phyloP scores from a whole-genome alignment of 148 eudicot genomes.

The Amaranthus palmeri region DNA sequence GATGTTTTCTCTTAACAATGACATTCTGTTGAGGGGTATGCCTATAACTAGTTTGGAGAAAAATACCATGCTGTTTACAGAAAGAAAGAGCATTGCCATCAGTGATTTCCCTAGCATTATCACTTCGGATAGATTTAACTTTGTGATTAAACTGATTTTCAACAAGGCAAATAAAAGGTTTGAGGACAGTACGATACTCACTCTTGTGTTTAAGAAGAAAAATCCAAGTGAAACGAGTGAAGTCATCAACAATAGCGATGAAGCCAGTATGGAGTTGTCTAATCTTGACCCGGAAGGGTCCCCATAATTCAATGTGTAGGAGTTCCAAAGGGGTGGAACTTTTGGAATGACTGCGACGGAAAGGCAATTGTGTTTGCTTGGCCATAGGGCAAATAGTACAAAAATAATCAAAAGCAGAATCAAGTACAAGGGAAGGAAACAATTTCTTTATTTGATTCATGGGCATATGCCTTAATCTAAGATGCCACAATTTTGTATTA shows the following conservation, averaged over 20 bases:
- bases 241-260: background rate
- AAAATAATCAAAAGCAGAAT: too few species aligned
- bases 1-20: too few species aligned
- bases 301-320: background rate
- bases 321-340: too few species aligned
- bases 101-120: background rate
- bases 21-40: background rate
- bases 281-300: background rate
- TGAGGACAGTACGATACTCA: background rate
- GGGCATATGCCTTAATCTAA: too few species aligned
- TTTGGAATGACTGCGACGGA: too few species aligned
- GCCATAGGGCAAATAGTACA: too few species aligned
- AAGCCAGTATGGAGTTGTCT: background rate
- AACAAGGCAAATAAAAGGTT: background rate
- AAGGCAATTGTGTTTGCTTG: too few species aligned
- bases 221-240: background rate
- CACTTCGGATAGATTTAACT: background rate
- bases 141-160: background rate
- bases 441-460: too few species aligned
- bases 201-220: background rate
- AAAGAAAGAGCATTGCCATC: too few species aligned
- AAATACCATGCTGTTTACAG: background rate
- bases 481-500: too few species aligned
- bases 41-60: too few species aligned
- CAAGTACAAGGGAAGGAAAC: too few species aligned